Percentiles rank a stretch among this genome's conserved stretches.
Evolutionary conservation across 1,284 basidiomycete species (phyloP).

Genomic region (Peniophora sp.): DNA sequence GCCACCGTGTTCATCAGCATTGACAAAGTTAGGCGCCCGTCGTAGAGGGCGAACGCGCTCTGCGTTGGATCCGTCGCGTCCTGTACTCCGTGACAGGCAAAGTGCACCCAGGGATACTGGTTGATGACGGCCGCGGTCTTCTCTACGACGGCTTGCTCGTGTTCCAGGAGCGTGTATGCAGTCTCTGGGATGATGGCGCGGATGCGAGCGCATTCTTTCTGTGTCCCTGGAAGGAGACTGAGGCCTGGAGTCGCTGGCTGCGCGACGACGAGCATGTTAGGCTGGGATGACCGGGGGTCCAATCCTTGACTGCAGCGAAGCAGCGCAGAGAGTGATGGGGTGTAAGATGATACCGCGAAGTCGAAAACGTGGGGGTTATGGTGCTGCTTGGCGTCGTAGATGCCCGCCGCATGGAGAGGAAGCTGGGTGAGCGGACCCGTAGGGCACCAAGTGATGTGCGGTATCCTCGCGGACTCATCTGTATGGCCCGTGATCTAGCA

Average conservation of each 20-base stretch:
- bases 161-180: conserved; percentile 8
- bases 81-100: conserved; percentile 4
- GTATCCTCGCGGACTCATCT: background rate
- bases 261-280: background rate
- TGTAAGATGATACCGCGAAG: conserved; percentile 17
- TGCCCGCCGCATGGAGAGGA: conserved; percentile 18
- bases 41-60: no score
- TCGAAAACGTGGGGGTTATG: conserved; percentile 6
- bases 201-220: conserved; percentile 1
- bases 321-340: conserved; percentile 10
- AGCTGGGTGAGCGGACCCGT: conserved; percentile 16
- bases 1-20: no score
- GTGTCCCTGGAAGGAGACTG: background rate
- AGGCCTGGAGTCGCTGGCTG: background rate
- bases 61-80: background rate
- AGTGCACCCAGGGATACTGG: background rate
- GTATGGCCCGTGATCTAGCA: no score
- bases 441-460: conserved; percentile 11
- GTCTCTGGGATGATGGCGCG: conserved; percentile 4
- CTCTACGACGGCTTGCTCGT: conserved; percentile 4
- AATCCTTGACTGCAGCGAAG: background rate
- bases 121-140: background rate
- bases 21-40: no score
- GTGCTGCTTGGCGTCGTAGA: conserved; percentile 4
- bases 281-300: background rate